Evolutionary conservation across 371 early-diverging fungal genomes (phyloP), one percentile per base, ranked within the genome.

Genomic region (Amoeboradix gromovi): DNA sequence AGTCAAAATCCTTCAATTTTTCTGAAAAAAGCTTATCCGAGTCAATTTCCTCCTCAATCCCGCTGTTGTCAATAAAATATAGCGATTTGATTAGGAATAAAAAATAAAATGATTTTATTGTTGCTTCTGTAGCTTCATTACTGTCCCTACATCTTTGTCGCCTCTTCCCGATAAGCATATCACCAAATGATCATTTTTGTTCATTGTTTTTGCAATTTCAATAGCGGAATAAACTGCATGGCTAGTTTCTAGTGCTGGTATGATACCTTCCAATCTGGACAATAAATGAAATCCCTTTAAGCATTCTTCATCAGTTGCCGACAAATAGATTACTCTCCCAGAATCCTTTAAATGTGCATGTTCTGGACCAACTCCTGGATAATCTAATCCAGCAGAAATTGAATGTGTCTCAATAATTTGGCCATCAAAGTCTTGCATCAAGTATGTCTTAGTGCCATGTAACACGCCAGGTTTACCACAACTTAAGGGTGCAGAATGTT

Each of bases 341-440:
- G 81, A 79, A 73, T 88, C 87, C 78, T 90, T 88, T 72, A 95
- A 81, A 80, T 82, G 90, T 30, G 93, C 84, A 74, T 92, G 94
- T 75, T 95, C 94, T 28, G 94, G 94, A 29, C 94, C 94, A 66
- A 94, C 94, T 72, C 93, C 94, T 1, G 96, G 93, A 76, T 95
- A 94, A 79, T 93, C 92, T 68, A 95, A 80, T 29, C 94, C 96
- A n/a, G 94, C 92, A 70, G 88, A 86, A 74, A 96, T 87, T 68
- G 87, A 86, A 76, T 94, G 91, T 0, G 96, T 92, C 74, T 92
- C 90, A 73, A 84, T 81, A 76, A 96, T 92, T 78, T 94, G 94
- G 22, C 96, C 96, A 72, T 88, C 84, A 28, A 75, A 74, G 75
- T 94, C 92, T 78, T 96, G 94, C 71, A 94, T 78, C 69, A 96